Evolutionary conservation across 441 rosid genomes (phyloP).

Genomic region (Biscutella laevigata): DNA sequence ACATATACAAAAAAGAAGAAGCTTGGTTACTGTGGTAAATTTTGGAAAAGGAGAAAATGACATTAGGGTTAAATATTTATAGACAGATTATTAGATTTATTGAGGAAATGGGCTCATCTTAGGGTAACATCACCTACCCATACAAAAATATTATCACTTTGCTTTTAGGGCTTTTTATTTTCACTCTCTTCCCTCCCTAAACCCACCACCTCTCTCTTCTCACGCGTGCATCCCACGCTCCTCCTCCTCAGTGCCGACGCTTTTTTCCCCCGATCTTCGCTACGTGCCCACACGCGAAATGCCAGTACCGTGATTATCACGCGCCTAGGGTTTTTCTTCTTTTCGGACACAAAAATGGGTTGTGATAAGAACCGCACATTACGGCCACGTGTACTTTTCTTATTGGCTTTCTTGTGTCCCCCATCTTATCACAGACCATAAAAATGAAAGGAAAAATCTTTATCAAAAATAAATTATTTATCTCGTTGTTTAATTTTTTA

Average conservation of each 20-base stretch:
- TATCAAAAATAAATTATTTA: not conserved
- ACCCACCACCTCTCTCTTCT: not conserved
- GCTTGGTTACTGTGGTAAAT: constrained; percentile 23
- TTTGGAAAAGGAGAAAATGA: not conserved
- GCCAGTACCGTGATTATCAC: not conserved
- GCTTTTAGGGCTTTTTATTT: constrained; percentile 30
- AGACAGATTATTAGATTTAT: constrained; percentile 11
- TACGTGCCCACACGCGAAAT: constrained; percentile 22
- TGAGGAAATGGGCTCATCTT: constrained; percentile 27
- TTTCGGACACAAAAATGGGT: constrained; percentile 30
- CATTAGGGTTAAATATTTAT: constrained; percentile 28
- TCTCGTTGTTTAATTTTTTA: not conserved
- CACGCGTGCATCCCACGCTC: constrained; percentile 4
- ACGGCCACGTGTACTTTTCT: constrained; percentile 28
- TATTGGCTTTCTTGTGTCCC: constrained; percentile 25
- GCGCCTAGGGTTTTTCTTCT: constrained; percentile 48
- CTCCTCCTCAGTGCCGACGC: constrained; percentile 22
- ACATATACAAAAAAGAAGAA: too few relatives aligned
- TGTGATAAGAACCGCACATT: constrained; percentile 66
- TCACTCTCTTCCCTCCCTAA: constrained; percentile 13
- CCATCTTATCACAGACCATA: constrained; percentile 9
- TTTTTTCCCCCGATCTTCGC: not conserved
- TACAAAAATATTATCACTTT: constrained; percentile 26
- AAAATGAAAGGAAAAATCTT: constrained; percentile 1
- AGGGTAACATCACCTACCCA: constrained; percentile 34